Conservation (phyloP, 345 rosid species). For the Physaria fendleri region DNA sequence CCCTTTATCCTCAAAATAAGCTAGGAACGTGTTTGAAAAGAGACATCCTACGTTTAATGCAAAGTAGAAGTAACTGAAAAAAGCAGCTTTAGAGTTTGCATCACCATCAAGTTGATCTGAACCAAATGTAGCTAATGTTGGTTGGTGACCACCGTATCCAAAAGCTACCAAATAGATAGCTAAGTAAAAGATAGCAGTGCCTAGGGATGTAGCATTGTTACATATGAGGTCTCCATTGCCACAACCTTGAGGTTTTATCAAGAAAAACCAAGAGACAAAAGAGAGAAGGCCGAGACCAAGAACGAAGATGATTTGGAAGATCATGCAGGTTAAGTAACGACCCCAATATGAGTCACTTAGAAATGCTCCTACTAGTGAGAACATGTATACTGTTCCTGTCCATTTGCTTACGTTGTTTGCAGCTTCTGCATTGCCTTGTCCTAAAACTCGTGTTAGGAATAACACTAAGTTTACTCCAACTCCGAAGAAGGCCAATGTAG, state of each 20-base stretch:
- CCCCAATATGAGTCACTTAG: constrained; percentile 98
- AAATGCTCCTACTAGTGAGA: constrained; percentile 82
- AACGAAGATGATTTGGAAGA: constrained; percentile 28
- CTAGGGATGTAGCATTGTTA: constrained; percentile 33
- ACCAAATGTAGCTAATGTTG: constrained; percentile 83
- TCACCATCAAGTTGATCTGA: constrained; percentile 70
- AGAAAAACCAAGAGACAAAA: constrained; percentile 49
- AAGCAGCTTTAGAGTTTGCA: constrained; percentile 40
- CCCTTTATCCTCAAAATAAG: constrained; percentile 61
- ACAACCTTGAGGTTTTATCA: constrained; percentile 63
- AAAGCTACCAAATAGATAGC: constrained; percentile 70
- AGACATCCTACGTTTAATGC: constrained; percentile 65
- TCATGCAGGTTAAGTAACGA: constrained; percentile 53
- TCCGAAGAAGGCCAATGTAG: constrained; percentile 88
- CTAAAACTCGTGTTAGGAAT: constrained; percentile 75
- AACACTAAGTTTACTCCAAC: constrained; percentile 84
- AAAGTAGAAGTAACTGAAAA: constrained; percentile 73
- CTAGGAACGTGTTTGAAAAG: constrained; percentile 69
- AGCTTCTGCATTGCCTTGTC: constrained; percentile 68
- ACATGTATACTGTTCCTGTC: constrained; percentile 92
- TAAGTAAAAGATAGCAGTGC: constrained; percentile 47
- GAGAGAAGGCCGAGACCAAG: constrained; percentile 53
- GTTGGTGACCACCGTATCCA: constrained; percentile 91
- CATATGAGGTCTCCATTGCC: constrained; percentile 50
- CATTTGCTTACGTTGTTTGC: constrained; percentile 87